A percentile compares a stretch with the other conserved stretches of the same genome.
Evolutionary conservation across 78 protist genomes (phyloP).

Genomic region (Dictyostelium citrinum): DNA sequence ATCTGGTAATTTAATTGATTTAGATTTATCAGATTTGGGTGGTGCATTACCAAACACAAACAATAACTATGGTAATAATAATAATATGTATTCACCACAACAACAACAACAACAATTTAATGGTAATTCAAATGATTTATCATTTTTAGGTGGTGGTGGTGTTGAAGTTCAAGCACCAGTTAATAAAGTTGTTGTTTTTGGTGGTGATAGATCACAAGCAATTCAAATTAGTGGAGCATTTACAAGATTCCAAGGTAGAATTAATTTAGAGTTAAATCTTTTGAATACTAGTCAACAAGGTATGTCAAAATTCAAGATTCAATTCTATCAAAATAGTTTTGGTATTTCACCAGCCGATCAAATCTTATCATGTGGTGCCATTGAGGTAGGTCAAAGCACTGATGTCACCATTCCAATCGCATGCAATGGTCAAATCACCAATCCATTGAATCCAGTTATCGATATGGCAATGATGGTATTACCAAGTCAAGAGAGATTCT

Average conservation of each 20-base stretch:
- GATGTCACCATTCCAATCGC: conserved; percentile 49
- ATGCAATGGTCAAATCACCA: neutral
- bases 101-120: conserved; percentile 7
- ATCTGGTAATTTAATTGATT: conserved; percentile 56
- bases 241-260: conserved; percentile 61
- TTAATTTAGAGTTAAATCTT: conserved; percentile 52
- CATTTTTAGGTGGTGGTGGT: conserved; percentile 9
- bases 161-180: conserved; percentile 1
- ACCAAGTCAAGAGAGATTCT: conserved; percentile 70
- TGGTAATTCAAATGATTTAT: conserved; percentile 34
- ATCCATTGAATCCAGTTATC: conserved; percentile 30
- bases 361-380: conserved; percentile 41
- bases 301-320: conserved; percentile 70
- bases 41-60: conserved; percentile 28
- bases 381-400: conserved; percentile 18
- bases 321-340: conserved; percentile 76
- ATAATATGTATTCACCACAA: conserved; percentile 8
- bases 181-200: conserved; percentile 27
- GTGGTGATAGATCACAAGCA: conserved; percentile 38
- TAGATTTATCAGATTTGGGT: conserved; percentile 47
- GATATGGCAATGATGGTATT: conserved; percentile 66
- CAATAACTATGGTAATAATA: neutral
- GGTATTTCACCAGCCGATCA: conserved; percentile 73
- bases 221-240: conserved; percentile 69
- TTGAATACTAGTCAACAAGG: conserved; percentile 5